A percentile compares a stretch with the other conserved stretches of the same genome.
Evolutionary conservation across 164 flowering plant genomes (phyloP).

Genomic region (Berberis thunbergii): DNA sequence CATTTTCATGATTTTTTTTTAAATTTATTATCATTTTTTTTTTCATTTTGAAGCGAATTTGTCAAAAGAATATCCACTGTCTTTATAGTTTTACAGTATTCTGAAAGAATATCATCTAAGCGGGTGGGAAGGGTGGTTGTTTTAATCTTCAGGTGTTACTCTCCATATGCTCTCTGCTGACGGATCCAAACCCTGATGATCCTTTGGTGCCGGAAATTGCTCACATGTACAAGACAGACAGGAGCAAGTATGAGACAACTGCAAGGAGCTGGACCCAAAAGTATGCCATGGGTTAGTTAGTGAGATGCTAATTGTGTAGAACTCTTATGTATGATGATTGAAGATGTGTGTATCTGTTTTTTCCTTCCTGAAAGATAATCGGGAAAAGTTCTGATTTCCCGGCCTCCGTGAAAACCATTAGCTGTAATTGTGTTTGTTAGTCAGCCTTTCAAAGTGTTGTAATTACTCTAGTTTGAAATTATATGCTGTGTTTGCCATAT

Average conservation of each 20-base stretch:
- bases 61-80: no score
- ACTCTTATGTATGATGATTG: neutral
- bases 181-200: constrained; percentile 82
- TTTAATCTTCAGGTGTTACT: constrained; percentile 47
- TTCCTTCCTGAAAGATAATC: neutral
- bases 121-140: constrained; percentile 4
- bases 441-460: neutral
- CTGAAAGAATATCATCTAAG: neutral
- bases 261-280: constrained; percentile 93
- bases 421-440: neutral
- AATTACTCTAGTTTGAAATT: neutral
- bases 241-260: constrained; percentile 66
- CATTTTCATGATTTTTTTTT: no score
- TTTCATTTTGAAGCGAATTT: no score
- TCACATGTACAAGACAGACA: constrained; percentile 83
- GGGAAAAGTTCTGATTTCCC: neutral
- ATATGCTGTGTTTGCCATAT: no score
- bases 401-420: neutral
- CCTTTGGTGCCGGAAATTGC: constrained; percentile 84
- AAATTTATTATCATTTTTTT: no score
- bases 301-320: neutral
- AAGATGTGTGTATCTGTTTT: constrained; percentile 3
- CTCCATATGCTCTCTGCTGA: constrained; percentile 69
- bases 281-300: constrained; percentile 78
- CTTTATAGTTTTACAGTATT: no score